Evolutionary conservation across 108 stramenopile species (phyloP).

Genomic region (Conticribra guillardii): DNA sequence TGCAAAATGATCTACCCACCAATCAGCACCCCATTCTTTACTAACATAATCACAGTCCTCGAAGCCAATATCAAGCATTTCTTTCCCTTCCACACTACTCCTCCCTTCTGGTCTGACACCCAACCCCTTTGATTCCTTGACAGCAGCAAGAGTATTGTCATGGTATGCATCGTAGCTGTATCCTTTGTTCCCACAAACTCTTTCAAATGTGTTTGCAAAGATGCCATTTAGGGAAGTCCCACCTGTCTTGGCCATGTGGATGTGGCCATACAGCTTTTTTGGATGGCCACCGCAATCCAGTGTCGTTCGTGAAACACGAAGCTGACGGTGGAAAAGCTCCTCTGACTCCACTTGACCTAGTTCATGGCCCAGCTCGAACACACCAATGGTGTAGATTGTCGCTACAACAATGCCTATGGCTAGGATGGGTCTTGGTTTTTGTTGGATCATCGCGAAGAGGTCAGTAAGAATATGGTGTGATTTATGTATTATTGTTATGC

Average conservation of each 20-base stretch:
- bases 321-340: too few relatives aligned
- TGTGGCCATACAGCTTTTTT: conserved; percentile 13
- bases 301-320: too few relatives aligned
- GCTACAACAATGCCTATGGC: too few relatives aligned
- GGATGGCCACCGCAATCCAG: too few relatives aligned
- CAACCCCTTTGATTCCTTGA: not conserved
- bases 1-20: conserved; percentile 2
- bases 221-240: conserved; percentile 38
- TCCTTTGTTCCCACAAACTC: conserved; percentile 47
- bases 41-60: conserved; percentile 46
- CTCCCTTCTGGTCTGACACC: too few relatives aligned
- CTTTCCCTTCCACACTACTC: not conserved
- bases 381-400: too few relatives aligned
- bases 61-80: conserved; percentile 29
- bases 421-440: too few relatives aligned
- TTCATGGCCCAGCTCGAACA: too few relatives aligned
- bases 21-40: not conserved
- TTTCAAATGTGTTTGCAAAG: conserved; percentile 31
- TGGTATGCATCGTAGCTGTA: conserved; percentile 38
- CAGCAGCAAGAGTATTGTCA: conserved; percentile 6
- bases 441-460: too few relatives aligned
- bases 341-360: too few relatives aligned
- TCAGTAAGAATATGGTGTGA: too few relatives aligned
- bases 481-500: too few relatives aligned
- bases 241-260: conserved; percentile 52